These are phyloP conservation scores for Globisporangium parvum DNA, from an alignment of 352 stramenopile genomes.

Conservation along the genomic window DNA sequence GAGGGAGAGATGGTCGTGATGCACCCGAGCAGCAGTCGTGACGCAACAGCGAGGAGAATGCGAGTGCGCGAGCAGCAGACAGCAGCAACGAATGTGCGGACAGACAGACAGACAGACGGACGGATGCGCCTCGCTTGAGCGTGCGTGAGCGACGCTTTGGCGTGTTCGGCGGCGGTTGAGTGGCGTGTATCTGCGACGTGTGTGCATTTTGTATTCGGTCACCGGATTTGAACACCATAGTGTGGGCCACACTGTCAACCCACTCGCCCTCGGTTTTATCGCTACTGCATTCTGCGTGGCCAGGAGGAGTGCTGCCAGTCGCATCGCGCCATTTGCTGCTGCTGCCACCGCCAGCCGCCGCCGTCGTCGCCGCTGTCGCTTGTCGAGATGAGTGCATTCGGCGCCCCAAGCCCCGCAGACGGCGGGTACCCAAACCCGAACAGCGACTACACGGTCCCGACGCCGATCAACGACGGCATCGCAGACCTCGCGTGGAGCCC, in stretches of 20 bases:
- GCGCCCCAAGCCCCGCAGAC: conserved; percentile 31
- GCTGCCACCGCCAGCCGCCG: background rate
- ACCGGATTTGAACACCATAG: background rate
- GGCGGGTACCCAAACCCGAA: conserved; percentile 68
- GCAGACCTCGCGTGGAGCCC: conserved; percentile 76
- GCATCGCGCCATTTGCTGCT: background rate
- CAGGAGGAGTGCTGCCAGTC: background rate
- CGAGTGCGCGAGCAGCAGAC: no score
- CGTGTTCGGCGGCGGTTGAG: background rate
- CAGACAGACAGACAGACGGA: no score
- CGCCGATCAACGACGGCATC: conserved; percentile 62
- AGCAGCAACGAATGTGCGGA: no score
- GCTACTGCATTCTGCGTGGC: background rate
- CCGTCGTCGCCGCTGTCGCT: no score
- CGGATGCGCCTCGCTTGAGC: background rate
- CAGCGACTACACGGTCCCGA: conserved; percentile 70
- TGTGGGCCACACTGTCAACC: background rate
- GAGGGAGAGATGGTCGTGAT: background rate
- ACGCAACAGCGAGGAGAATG: no score
- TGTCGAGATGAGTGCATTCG: conserved; percentile 33
- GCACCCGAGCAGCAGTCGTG: no score
- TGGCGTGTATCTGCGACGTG: no score
- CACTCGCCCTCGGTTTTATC: background rate
- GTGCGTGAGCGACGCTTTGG: background rate
- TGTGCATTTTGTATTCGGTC: no score